Base-by-base conservation (phyloP, 2,329 filamentous ascomycete species). In the Calonectria henricotiae region DNA sequence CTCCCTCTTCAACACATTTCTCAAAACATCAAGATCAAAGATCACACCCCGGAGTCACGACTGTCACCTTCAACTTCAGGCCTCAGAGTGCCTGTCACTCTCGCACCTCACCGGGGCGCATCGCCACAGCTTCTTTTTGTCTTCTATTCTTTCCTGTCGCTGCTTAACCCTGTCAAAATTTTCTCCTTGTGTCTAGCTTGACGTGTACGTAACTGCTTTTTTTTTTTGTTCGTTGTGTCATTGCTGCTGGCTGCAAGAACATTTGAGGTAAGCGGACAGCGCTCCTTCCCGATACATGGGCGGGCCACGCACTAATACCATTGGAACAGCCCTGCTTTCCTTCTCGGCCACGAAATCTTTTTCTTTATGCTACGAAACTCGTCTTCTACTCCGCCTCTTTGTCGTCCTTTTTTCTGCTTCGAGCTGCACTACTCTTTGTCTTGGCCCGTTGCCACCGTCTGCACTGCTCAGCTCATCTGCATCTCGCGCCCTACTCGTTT, bases 401-500 rank as follows among this genome's bases (percentile, higher is more conserved):
- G 51, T 41, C 51, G 37, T 35, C 32, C 30, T 47, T 43, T 54
- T 13, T 49, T 63, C 41, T 7, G 20, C 44, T 51, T 61, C 17
- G 11, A 43, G 12, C 47, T 39, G 17, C 46, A 13, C n/a, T 51
- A 43, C 51, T 61, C 47, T 23, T 30, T 23, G 44, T 46, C 46
- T 66, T 65, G 39, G 58, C 32, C 55, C 47, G 62, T 47, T 49
- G 20, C 49, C 51, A 39, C 46, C 20, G 12, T 35, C 6, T n/a
- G 6, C 46, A 32, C 15, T 35, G 20, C n/a, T 39, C 35, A 20
- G 54, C 46, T 54, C 46, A 37, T 39, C 23, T 43, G n/a, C 32
- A 17, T 5, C 49, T 15, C 51, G 23, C 23, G 43, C 35, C 54
- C 64, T 61, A 39, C 23, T 49, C 51, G 27, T 51, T 54, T 27